Evolutionary conservation across 2,329 filamentous ascomycete species (phyloP).

Genomic region (Fusarium guadeloupense): DNA sequence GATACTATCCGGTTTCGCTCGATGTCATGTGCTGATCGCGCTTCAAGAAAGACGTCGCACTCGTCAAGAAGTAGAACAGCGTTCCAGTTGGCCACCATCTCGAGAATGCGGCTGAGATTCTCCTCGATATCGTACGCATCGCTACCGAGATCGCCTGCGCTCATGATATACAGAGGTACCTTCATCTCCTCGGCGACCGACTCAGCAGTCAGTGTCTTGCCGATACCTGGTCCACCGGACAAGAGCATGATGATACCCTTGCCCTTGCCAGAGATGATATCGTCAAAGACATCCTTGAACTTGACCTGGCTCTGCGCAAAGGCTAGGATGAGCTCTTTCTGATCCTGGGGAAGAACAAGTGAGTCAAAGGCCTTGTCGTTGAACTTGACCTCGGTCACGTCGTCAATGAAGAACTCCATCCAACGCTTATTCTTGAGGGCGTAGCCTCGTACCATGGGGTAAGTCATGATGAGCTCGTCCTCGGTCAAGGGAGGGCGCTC

Average conservation of each 20-base stretch:
- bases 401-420: slow-evolving; percentile 60
- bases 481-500: slow-evolving; percentile 47
- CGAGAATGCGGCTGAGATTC: slow-evolving; percentile 63
- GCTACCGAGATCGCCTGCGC: slow-evolving; percentile 76
- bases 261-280: slow-evolving; percentile 62
- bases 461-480: slow-evolving; percentile 53
- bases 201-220: slow-evolving; percentile 61
- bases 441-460: slow-evolving; percentile 58
- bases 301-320: slow-evolving; percentile 59
- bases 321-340: slow-evolving; percentile 62
- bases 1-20: slow-evolving; percentile 48
- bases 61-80: slow-evolving; percentile 50
- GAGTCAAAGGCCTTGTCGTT: slow-evolving; percentile 59
- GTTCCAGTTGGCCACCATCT: slow-evolving; percentile 70
- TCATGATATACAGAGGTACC: slow-evolving; percentile 60
- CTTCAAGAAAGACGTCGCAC: slow-evolving; percentile 56
- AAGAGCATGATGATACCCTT: slow-evolving; percentile 61
- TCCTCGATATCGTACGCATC: slow-evolving; percentile 71
- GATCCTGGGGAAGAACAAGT: slow-evolving; percentile 58
- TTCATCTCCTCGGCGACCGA: slow-evolving; percentile 60
- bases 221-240: slow-evolving; percentile 58
- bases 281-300: slow-evolving; percentile 57
- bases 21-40: slow-evolving; percentile 48
- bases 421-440: slow-evolving; percentile 58
- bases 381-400: slow-evolving; percentile 57